A percentile compares a stretch with the other conserved stretches of the same genome.
Evolutionary conservation across 306 rosid species (phyloP).

Genomic region (Begonia loranthoides): DNA sequence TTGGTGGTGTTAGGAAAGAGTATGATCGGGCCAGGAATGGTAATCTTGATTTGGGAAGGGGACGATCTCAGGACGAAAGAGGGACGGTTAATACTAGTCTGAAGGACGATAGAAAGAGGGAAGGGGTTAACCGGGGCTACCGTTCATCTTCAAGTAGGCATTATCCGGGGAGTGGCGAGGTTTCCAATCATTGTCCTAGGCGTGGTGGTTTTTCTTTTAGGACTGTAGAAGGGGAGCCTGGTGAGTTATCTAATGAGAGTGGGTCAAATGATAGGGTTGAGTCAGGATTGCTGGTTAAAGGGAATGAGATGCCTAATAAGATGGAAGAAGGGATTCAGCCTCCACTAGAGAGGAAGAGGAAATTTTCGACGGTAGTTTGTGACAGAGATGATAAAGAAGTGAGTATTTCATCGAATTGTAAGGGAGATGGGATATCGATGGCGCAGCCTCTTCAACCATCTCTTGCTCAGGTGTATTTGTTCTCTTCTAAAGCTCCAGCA

Average conservation of each 20-base stretch:
- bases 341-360: conserved; percentile 55
- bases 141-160: conserved; percentile 50
- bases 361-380: conserved; percentile 89
- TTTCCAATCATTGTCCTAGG: conserved; percentile 33
- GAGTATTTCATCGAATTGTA: conserved; percentile 24
- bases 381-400: conserved; percentile 69
- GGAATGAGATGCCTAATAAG: conserved; percentile 17
- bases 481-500: conserved; percentile 30
- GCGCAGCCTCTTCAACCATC: conserved; percentile 44
- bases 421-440: conserved; percentile 18
- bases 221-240: conserved; percentile 72
- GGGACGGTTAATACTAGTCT: conserved; percentile 53
- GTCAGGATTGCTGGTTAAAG: conserved; percentile 28
- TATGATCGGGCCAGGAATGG: conserved; percentile 44
- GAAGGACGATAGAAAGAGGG: conserved; percentile 47
- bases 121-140: conserved; percentile 34
- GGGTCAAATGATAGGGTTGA: conserved; percentile 85
- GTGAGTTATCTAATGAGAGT: conserved; percentile 93
- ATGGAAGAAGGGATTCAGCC: conserved; percentile 34
- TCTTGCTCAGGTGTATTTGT: conserved; percentile 28
- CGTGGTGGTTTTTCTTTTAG: conserved; percentile 34
- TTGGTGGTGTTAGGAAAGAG: conserved; percentile 41
- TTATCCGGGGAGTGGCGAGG: conserved; percentile 46
- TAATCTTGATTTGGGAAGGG: conserved; percentile 31
- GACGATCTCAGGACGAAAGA: conserved; percentile 36